Percentiles rank a stretch among this genome's conserved stretches.
phyloP scores from a whole-genome alignment of 352 stramenopile genomes.

The Pythium folliculosum region DNA sequence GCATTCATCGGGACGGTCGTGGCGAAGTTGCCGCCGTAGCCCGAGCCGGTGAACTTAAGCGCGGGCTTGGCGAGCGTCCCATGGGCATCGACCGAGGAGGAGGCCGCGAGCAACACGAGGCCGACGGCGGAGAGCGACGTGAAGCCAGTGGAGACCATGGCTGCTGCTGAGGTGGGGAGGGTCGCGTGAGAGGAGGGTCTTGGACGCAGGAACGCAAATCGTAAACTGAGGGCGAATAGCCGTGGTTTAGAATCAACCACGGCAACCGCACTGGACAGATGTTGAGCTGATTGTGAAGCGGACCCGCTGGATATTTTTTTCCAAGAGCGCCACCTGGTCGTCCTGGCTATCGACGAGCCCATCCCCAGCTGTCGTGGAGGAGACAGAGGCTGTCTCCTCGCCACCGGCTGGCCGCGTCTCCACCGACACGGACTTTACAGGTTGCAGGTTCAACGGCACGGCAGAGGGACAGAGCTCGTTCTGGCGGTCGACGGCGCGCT shows the following conservation, averaged over 20 bases:
- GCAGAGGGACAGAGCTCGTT: background rate
- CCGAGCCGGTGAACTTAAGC: conserved; percentile 12
- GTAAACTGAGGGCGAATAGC: no score
- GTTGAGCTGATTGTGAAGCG: no score
- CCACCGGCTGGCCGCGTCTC: background rate
- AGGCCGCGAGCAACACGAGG: background rate
- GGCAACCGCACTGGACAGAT: background rate
- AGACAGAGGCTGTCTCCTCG: background rate
- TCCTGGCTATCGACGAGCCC: background rate
- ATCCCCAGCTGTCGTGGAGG: background rate
- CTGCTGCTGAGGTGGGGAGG: no score
- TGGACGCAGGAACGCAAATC: no score
- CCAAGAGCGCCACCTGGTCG: background rate
- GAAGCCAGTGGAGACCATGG: background rate
- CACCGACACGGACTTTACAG: background rate
- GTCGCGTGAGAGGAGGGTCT: no score
- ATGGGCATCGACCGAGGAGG: conserved; percentile 4
- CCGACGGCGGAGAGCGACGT: background rate
- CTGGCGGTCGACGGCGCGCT: background rate
- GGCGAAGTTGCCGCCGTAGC: conserved; percentile 15
- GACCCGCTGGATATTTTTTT: background rate
- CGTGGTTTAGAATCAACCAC: background rate
- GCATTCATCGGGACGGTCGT: conserved; percentile 8
- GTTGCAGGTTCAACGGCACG: background rate
- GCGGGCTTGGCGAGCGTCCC: conserved; percentile 15